A percentile compares a stretch with the other conserved stretches of the same genome.
Evolutionary conservation across 768 basidiomycete species (phyloP).

Genomic region (Kwoniella dejecticola): DNA sequence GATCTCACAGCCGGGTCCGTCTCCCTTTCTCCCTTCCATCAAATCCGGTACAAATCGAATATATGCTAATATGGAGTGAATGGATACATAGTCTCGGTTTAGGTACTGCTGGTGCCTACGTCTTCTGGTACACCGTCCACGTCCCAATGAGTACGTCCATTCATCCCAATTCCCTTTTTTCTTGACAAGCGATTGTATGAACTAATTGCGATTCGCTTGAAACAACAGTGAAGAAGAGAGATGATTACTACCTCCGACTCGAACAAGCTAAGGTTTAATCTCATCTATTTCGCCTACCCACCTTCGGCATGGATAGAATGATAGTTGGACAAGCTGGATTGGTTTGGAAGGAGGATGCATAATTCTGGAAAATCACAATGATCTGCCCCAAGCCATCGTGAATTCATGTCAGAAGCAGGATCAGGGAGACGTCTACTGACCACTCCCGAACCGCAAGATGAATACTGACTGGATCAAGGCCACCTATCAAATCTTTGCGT

Average conservation of each 20-base stretch:
- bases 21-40: background rate
- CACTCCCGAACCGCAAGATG: too few relatives aligned
- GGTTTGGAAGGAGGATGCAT: conserved; percentile 17
- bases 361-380: conserved; percentile 12
- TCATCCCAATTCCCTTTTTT: too few relatives aligned
- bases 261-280: conserved; percentile 20
- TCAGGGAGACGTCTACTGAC: too few relatives aligned
- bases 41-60: background rate
- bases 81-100: conserved; percentile 19
- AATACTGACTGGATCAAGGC: too few relatives aligned
- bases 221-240: conserved; percentile 25
- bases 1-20: conserved; percentile 27
- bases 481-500: too few relatives aligned
- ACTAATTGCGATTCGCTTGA: background rate
- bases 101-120: conserved; percentile 26
- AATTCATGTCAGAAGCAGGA: background rate
- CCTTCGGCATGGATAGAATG: too few relatives aligned
- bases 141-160: conserved; percentile 27
- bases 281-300: background rate
- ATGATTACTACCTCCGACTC: conserved; percentile 28
- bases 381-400: background rate
- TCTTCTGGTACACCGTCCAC: conserved; percentile 35
- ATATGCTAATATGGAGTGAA: background rate
- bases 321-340: background rate
- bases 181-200: too few relatives aligned